phyloP scores from a whole-genome alignment of 495 filamentous ascomycete species.

The Massariosphaeria phaeospora region DNA sequence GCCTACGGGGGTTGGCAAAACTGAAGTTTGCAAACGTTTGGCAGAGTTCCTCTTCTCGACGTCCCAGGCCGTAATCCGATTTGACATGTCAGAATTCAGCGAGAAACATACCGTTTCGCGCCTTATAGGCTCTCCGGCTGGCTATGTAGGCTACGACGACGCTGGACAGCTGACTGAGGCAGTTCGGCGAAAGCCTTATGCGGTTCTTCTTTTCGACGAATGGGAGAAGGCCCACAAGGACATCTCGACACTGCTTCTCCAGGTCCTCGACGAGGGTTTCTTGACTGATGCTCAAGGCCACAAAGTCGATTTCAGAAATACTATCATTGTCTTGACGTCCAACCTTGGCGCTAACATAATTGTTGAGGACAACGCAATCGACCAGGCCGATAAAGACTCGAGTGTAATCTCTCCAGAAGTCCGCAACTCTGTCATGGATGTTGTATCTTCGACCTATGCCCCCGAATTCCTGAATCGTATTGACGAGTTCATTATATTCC shows the following conservation, averaged over 20 bases:
- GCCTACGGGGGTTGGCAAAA: slow-evolving; percentile 95
- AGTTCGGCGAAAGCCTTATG: slow-evolving; percentile 91
- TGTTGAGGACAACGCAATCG: slow-evolving; percentile 53
- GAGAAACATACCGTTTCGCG: slow-evolving; percentile 95
- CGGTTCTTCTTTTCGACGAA: slow-evolving; percentile 91
- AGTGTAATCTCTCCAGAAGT: slow-evolving; percentile 61
- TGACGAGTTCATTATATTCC: slow-evolving; percentile 96
- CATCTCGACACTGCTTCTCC: slow-evolving; percentile 87
- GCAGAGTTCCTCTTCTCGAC: slow-evolving; percentile 90
- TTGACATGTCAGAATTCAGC: slow-evolving; percentile 98
- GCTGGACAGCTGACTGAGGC: slow-evolving; percentile 95
- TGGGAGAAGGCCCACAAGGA: slow-evolving; percentile 97
- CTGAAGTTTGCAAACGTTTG: slow-evolving; percentile 94
- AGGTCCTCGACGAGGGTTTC: slow-evolving; percentile 95
- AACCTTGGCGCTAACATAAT: slow-evolving; percentile 81
- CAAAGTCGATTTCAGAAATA: slow-evolving; percentile 93
- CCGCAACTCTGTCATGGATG: slow-evolving; percentile 77
- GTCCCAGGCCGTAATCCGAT: slow-evolving; percentile 81
- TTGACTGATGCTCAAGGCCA: slow-evolving; percentile 93
- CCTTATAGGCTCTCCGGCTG: slow-evolving; percentile 86
- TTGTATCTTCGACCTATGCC: slow-evolving; percentile 71
- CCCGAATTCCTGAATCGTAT: slow-evolving; percentile 96
- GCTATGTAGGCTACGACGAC: slow-evolving; percentile 96
- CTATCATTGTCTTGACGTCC: slow-evolving; percentile 90
- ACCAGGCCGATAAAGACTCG: slow-evolving; percentile 49